Conservation (phyloP, 768 basidiomycete species). For the Lactarius trivialis region DNA sequence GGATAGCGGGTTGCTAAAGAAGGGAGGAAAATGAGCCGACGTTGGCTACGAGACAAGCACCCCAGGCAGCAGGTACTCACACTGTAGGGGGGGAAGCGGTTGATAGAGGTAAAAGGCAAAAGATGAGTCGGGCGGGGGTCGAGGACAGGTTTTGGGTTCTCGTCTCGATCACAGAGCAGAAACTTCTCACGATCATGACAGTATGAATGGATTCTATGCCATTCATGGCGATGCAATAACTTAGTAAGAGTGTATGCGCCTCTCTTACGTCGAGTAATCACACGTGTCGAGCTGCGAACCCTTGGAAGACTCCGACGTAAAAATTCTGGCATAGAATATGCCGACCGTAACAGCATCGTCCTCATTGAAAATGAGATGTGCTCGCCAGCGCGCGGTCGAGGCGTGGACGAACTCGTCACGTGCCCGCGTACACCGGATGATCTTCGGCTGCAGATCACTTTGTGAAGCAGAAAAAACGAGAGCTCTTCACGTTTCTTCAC, state of each 20-base stretch:
- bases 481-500: background rate
- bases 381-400: background rate
- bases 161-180: background rate
- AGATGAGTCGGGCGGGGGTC: background rate
- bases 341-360: background rate
- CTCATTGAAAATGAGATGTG: background rate
- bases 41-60: background rate
- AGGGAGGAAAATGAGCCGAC: background rate
- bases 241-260: background rate
- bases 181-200: constrained; percentile 18
- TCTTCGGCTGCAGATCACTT: background rate
- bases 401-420: background rate
- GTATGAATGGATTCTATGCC: constrained; percentile 8
- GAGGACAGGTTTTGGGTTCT: background rate
- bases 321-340: background rate
- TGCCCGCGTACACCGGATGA: background rate
- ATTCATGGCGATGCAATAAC: too few species aligned
- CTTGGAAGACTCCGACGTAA: background rate
- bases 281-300: background rate
- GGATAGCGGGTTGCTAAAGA: constrained; percentile 8
- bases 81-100: background rate
- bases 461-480: background rate
- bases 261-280: background rate
- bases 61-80: background rate
- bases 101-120: background rate